Evolutionary conservation across 2,329 filamentous ascomycete genomes (phyloP).

Genomic region (Phaeosphaeria sp.): DNA sequence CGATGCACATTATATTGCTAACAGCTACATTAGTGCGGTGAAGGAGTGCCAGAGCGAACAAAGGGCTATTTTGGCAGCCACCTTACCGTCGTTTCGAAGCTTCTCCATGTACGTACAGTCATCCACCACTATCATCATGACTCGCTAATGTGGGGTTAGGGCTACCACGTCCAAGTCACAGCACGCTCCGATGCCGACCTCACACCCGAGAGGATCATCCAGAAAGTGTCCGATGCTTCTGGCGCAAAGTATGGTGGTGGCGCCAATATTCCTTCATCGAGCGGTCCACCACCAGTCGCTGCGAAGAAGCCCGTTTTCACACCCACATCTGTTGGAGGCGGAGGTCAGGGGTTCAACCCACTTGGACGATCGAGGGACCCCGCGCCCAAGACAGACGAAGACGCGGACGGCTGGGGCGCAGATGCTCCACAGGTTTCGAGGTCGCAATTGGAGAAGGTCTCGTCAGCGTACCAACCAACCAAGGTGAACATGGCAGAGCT

Average conservation of each 20-base stretch:
- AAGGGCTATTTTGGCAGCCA: constrained; percentile 99
- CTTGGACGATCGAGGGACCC: constrained; percentile 68
- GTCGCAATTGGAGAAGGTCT: constrained; percentile 88
- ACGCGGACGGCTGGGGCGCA: constrained; percentile 90
- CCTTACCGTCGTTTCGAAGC: constrained; percentile 83
- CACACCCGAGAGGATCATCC: constrained; percentile 83
- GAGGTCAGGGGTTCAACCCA: constrained; percentile 68
- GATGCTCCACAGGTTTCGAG: constrained; percentile 92
- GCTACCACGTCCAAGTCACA: constrained; percentile 97
- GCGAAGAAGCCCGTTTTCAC: constrained; percentile 93
- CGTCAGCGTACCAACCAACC: constrained; percentile 90
- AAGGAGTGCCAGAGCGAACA: constrained; percentile 95
- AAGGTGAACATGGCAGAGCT: constrained; percentile 93
- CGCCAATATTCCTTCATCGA: constrained; percentile 61
- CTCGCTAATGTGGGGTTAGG: constrained; percentile 53
- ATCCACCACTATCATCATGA: constrained; percentile 1
- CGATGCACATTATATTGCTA: constrained; percentile 2
- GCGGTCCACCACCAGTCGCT: constrained; percentile 70
- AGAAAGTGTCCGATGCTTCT: constrained; percentile 93
- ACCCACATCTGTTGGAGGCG: constrained; percentile 69
- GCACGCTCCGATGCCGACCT: constrained; percentile 90
- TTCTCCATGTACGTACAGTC: constrained; percentile 72
- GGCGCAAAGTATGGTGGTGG: constrained; percentile 89
- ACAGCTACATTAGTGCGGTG: constrained; percentile 70
- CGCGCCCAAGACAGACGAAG: constrained; percentile 63